A percentile compares a stretch with the other conserved stretches of the same genome.
Evolutionary conservation across 2,329 filamentous ascomycete species (phyloP).

Genomic region (Lanzia echinophila): DNA sequence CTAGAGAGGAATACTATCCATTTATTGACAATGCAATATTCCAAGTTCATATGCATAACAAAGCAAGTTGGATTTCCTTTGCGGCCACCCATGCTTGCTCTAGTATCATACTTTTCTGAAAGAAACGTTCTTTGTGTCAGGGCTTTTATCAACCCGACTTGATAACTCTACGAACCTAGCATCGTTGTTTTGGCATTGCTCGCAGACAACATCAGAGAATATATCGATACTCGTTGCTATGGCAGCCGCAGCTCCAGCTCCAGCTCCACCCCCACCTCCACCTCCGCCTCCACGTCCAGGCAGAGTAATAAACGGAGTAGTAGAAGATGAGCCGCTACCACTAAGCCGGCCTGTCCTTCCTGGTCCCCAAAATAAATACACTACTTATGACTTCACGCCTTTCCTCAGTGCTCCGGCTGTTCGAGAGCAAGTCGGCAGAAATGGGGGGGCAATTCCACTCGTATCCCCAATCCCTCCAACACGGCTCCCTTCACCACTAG

Average conservation of each 20-base stretch:
- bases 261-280: neutral
- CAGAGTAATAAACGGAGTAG: neutral
- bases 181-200: neutral
- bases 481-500: constrained; percentile 17
- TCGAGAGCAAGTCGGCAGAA: neutral
- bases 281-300: neutral
- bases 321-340: too few relatives aligned
- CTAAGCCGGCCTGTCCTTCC: neutral
- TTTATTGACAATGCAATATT: neutral
- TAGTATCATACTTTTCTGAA: neutral
- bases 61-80: neutral
- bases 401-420: constrained; percentile 16
- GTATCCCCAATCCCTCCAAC: constrained; percentile 17
- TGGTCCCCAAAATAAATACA: neutral
- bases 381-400: constrained; percentile 14
- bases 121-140: neutral
- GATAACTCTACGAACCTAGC: neutral
- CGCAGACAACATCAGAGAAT: neutral
- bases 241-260: neutral
- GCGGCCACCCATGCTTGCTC: neutral
- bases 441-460: constrained; percentile 8
- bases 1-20: neutral
- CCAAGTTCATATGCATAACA: neutral
- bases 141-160: neutral
- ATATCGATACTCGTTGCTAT: neutral